These are phyloP conservation scores for Chalaropsis thielavioides DNA, from an alignment of 2,329 filamentous ascomycete genomes.

Conservation along the genomic window DNA sequence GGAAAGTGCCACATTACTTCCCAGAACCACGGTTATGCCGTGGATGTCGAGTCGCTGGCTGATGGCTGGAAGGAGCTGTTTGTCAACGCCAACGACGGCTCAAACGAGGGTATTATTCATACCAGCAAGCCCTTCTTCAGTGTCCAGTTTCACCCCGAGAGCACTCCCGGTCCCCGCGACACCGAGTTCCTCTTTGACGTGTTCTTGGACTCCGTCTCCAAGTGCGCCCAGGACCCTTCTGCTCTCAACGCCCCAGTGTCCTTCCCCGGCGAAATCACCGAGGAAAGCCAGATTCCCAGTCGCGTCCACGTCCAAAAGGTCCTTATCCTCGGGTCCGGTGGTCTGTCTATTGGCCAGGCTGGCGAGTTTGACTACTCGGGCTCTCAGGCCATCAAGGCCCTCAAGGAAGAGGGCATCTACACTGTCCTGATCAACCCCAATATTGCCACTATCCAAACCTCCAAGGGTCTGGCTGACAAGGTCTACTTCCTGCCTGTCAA, in stretches of 20 bases:
- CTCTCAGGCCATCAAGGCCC: conserved; percentile 92
- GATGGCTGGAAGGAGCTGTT: conserved; percentile 85
- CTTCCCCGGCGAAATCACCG: conserved; percentile 73
- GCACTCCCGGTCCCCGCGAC: conserved; percentile 84
- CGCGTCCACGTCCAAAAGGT: conserved; percentile 85
- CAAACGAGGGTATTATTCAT: conserved; percentile 95
- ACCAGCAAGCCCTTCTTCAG: conserved; percentile 80
- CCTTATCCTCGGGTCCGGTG: conserved; percentile 82
- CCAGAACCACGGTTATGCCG: conserved; percentile 94
- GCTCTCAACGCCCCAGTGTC: conserved; percentile 58
- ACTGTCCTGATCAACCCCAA: conserved; percentile 98
- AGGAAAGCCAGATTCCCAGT: conserved; percentile 39
- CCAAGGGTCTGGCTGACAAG: conserved; percentile 93
- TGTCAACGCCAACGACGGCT: conserved; percentile 94
- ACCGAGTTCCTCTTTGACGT: conserved; percentile 96
- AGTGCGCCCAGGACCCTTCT: conserved; percentile 51
- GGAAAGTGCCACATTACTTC: conserved; percentile 98
- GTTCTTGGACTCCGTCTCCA: conserved; percentile 73
- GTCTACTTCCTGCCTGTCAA: conserved; percentile 98
- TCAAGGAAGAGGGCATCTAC: conserved; percentile 97
- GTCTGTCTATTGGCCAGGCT: conserved; percentile 91
- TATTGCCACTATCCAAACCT: conserved; percentile 97
- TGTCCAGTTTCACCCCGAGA: conserved; percentile 98
- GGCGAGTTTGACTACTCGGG: conserved; percentile 99
- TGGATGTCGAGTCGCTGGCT: conserved; percentile 64